Percentiles rank a stretch among this genome's conserved stretches.
phyloP scores from a whole-genome alignment of 1,284 basidiomycete species.

The Tilletia walkeri region DNA sequence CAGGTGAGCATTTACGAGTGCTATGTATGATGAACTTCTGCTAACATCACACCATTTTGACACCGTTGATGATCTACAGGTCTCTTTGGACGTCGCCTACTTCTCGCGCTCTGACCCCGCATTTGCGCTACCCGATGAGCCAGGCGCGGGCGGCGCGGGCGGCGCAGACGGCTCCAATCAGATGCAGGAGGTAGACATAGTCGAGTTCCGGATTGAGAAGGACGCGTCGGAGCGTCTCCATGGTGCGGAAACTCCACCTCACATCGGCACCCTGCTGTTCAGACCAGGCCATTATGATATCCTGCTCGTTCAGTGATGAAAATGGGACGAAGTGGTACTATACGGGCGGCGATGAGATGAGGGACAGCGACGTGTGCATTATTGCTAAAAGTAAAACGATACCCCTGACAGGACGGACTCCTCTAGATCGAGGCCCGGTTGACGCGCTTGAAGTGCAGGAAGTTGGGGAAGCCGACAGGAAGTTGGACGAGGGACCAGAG shows the following conservation, averaged over 20 bases:
- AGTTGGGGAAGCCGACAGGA: constrained; percentile 5
- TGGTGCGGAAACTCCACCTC: neutral
- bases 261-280: constrained; percentile 26
- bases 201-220: constrained; percentile 42
- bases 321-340: neutral
- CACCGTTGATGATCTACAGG: constrained; percentile 27
- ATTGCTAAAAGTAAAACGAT: no score
- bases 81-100: constrained; percentile 46
- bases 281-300: constrained; percentile 45
- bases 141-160: constrained; percentile 11
- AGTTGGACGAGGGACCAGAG: neutral
- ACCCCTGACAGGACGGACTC: no score
- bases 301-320: constrained; percentile 23
- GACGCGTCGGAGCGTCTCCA: constrained; percentile 8
- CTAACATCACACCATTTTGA: neutral
- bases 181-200: constrained; percentile 39
- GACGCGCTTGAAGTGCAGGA: constrained; percentile 8
- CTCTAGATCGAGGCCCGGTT: neutral
- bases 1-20: constrained; percentile 23
- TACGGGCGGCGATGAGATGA: no score
- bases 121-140: constrained; percentile 28
- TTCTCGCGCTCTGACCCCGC: constrained; percentile 37
- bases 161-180: constrained; percentile 22
- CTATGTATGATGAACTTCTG: neutral
- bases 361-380: no score